Conservation (phyloP, 2,329 filamentous ascomycete genomes). For the Hirsutella thompsonii region DNA sequence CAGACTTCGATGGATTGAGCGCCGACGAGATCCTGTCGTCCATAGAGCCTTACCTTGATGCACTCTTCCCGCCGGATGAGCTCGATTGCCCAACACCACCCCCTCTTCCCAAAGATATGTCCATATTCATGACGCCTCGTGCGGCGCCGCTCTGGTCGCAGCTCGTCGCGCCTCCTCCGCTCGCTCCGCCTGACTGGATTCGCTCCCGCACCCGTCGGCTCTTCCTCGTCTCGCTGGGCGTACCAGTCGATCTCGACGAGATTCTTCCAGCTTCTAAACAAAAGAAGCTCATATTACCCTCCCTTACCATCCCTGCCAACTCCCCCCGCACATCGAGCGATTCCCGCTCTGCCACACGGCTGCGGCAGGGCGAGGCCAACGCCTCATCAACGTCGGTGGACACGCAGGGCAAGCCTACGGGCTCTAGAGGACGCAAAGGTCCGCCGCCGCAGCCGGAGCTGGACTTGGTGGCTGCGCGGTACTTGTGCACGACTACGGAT, state of each 20-base stretch:
- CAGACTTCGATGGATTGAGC: constrained; percentile 51
- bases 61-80: constrained; percentile 48
- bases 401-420: constrained; percentile 39
- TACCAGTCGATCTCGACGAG: constrained; percentile 93
- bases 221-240: constrained; percentile 89
- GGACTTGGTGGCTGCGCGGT: constrained; percentile 64
- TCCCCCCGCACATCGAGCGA: constrained; percentile 44
- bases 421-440: constrained; percentile 34
- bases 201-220: constrained; percentile 87
- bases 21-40: constrained; percentile 46
- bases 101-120: constrained; percentile 38
- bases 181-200: constrained; percentile 96
- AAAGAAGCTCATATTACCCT: constrained; percentile 91
- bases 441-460: constrained; percentile 60
- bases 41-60: constrained; percentile 53
- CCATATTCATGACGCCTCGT: constrained; percentile 72
- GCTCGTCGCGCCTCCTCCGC: constrained; percentile 82
- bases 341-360: constrained; percentile 31
- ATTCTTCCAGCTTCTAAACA: constrained; percentile 95
- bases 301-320: constrained; percentile 56
- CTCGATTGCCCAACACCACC: constrained; percentile 37
- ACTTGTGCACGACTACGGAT: constrained; percentile 73
- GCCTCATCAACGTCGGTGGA: constrained; percentile 46
- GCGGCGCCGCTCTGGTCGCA: constrained; percentile 93
- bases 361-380: constrained; percentile 35